These are phyloP conservation scores for Eucalyptus sp. DNA, from an alignment of 345 rosid species.

Conservation along the genomic window DNA sequence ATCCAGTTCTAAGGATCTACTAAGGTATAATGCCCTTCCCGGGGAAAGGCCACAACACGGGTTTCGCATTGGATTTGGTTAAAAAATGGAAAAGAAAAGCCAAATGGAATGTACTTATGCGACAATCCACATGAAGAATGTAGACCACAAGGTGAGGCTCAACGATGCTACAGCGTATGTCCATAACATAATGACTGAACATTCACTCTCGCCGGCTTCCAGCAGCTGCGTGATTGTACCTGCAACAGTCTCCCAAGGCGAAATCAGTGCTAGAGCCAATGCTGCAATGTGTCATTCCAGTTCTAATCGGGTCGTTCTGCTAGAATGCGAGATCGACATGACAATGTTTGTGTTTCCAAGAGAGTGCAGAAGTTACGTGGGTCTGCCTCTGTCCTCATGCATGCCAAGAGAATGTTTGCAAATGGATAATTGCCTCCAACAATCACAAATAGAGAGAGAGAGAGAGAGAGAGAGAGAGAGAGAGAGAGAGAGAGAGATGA, in stretches of 20 bases:
- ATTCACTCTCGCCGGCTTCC: slow-evolving; percentile 17
- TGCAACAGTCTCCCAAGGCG: neutral
- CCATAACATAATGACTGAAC: slow-evolving; percentile 23
- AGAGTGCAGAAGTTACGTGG: neutral
- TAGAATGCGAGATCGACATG: neutral
- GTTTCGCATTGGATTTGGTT: neutral
- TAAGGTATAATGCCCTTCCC: neutral
- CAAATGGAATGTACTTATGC: neutral
- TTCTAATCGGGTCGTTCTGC: neutral
- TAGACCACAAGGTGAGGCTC: slow-evolving; percentile 16
- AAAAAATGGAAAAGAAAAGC: neutral
- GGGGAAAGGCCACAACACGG: neutral
- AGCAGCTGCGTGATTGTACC: slow-evolving; percentile 23
- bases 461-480: neutral
- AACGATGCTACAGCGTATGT: slow-evolving; percentile 11
- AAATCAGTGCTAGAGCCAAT: neutral
- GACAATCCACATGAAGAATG: slow-evolving; percentile 23
- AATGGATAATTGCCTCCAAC: neutral
- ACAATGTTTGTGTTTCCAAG: neutral
- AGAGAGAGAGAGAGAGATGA: neutral
- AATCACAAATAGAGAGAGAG: neutral
- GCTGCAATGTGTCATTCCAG: neutral
- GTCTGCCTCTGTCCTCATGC: neutral
- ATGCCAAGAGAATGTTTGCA: neutral
- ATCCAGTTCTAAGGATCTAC: neutral